Base-by-base conservation (phyloP, 1,284 basidiomycete genomes). In the Ganoderma meredithae region DNA sequence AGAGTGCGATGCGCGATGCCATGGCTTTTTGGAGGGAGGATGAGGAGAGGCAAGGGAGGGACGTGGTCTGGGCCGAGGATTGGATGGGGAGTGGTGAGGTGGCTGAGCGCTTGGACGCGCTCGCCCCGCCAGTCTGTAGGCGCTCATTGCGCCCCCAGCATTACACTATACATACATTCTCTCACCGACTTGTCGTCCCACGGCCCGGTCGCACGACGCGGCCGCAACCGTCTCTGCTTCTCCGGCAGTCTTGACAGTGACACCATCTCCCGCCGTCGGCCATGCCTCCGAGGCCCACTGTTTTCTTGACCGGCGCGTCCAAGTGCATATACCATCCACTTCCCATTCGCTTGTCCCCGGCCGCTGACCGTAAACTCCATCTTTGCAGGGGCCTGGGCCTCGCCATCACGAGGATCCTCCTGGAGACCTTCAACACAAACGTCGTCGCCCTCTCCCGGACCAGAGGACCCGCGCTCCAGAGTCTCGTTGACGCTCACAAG, bases 401-500 rank as follows among this genome's bases (percentile, higher is more conserved):
- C 59, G 93, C 91, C 22, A 85, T 91, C 66, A 86, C 91, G 47
- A 83, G 77, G 22, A 82, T 87, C 56, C 84, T 96, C 31, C 84
- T 96, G 56, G 76, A 83, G 27, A 85, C 84, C 63, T 89, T 89
- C 80, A 79, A 83, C 61, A 84, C 87, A 56, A 85, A 84, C 62
- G 95, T 97, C 62, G 86, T 95, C 69, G 87, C 94, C 0, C 81
- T 97, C 68, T 93, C 93, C 9, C 88, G 95, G 40, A 85, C 91
- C 31, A 80, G 82, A 53, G 85, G 93, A 2, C 81, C 86, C 6
- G 91, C 91, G 70, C 84, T 97, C 5, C 71, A 82, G 17, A 79
- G 83, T 0, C 85, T 97, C 40, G 78, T 81, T 44, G 79, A 82
- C 2, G 77, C 80, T 17, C 80, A 88, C 68, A 82, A 66, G 3